Evolutionary conservation across 441 rosid genomes (phyloP), one percentile per base, ranked within the genome.

Genomic region (Populus tomentosa): DNA sequence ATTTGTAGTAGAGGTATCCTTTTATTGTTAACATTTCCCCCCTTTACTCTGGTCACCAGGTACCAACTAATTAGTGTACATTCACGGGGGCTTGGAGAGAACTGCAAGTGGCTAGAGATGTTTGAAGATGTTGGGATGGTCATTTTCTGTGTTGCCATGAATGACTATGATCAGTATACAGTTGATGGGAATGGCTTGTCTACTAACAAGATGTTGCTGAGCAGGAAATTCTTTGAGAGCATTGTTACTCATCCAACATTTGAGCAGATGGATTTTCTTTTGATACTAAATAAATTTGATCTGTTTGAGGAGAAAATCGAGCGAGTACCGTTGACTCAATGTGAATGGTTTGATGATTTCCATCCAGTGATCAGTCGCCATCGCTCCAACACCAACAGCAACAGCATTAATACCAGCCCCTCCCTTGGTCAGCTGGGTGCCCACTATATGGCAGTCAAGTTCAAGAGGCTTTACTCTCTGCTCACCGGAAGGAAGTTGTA

Each of bases 31-130:
- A 53, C 24, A 35, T 76, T 46, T 40, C 1, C 3, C 32, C 73
- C 56, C 56, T 46, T 14, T 38, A 46, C 40, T 63, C 38, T 69
- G 56, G 16, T 71, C 69, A 56, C n/a, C 86, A 96, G 99, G 89
- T 96, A 96, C 86, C 98, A 96, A 85, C 86, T 96, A 81, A 92
- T 96, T 40, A 88, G 99, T 80, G 90, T 94, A 42, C 95, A 90
- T 14, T 88, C 97, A 3, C 86, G 94, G 76, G 96, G 99, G 74
- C 90, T 92, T 7, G 96, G 98, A 11, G 99, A 91, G 83, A 94
- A 90, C 87, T 96, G 96, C 86, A 92, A 92, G 78, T 96, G 98
- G 98, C 89, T 96, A 38, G 98, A 96, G 83, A 94, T 94, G 98
- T 96, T 96, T 70, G 99, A 96, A 87, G 99, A 96, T 69, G 88